A percentile compares a stretch with the other conserved stretches of the same genome.
phyloP scores from a whole-genome alignment of 345 rosid genomes.

The Aegle marmelos region DNA sequence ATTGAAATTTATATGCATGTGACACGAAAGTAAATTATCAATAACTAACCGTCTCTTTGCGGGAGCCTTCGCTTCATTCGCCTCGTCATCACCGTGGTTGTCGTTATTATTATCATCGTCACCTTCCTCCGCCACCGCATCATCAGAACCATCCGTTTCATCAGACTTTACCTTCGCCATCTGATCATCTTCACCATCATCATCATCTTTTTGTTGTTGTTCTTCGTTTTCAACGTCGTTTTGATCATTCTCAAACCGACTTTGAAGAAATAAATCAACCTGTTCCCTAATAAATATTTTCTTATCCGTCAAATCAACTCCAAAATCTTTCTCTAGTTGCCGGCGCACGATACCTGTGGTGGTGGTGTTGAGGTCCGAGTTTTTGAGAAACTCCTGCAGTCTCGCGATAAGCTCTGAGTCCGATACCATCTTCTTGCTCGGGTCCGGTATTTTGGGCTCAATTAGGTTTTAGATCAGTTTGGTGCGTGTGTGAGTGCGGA shows the following conservation, averaged over 20 bases:
- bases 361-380: conserved; percentile 49
- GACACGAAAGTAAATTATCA: not conserved
- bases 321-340: conserved; percentile 45
- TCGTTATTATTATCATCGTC: not conserved
- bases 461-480: not conserved
- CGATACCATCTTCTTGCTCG: conserved; percentile 34
- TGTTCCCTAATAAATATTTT: conserved; percentile 48
- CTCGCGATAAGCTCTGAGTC: conserved; percentile 41
- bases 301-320: conserved; percentile 39
- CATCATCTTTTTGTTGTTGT: not conserved
- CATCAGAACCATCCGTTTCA: conserved; percentile 21
- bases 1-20: not conserved
- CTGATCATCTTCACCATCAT: conserved; percentile 20
- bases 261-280: conserved; percentile 40
- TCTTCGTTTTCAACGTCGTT: not conserved
- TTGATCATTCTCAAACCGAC: conserved; percentile 30
- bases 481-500: no score
- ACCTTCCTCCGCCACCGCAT: conserved; percentile 13
- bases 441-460: not conserved
- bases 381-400: conserved; percentile 33
- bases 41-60: conserved; percentile 34
- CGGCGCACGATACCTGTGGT: conserved; percentile 42
- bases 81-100: conserved; percentile 5
- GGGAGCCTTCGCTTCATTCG: conserved; percentile 12
- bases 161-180: conserved; percentile 22